Evolutionary conservation across 352 stramenopile species (phyloP).

Genomic region (Aphanomyces astaci): DNA sequence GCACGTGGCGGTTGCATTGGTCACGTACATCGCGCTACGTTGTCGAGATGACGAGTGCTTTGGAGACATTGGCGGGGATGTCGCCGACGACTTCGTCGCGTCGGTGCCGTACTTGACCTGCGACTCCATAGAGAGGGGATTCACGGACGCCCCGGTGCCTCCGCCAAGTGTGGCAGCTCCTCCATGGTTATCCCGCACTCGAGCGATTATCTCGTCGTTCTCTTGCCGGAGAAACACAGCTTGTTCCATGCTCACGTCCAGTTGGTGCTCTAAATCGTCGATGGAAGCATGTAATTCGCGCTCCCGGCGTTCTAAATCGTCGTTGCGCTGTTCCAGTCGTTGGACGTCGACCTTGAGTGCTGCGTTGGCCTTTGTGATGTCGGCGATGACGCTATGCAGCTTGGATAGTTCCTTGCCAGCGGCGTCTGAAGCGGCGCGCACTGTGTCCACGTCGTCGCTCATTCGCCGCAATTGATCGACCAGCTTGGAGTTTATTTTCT

Average conservation of each 20-base stretch:
- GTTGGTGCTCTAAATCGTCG: slow-evolving; percentile 48
- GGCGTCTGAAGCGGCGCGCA: slow-evolving; percentile 24
- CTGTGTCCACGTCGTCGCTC: slow-evolving; percentile 30
- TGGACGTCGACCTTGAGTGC: slow-evolving; percentile 64
- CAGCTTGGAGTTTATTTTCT: slow-evolving; percentile 32
- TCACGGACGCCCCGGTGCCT: neutral
- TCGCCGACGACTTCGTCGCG: neutral
- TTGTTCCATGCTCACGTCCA: slow-evolving; percentile 48
- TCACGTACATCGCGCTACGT: neutral
- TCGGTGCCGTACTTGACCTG: slow-evolving; percentile 2
- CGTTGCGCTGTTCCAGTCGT: slow-evolving; percentile 56
- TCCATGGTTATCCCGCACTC: neutral
- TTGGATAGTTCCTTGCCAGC: slow-evolving; percentile 21
- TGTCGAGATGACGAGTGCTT: neutral
- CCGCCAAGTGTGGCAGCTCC: neutral
- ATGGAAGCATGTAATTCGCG: slow-evolving; percentile 53
- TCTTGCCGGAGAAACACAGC: slow-evolving; percentile 65
- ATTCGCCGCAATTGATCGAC: slow-evolving; percentile 27
- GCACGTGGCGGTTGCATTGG: neutral
- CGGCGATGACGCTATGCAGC: slow-evolving; percentile 30
- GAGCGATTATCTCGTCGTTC: slow-evolving; percentile 37
- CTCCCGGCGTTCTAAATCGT: slow-evolving; percentile 57
- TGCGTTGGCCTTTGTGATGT: slow-evolving; percentile 31
- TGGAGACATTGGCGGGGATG: neutral
- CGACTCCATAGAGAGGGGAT: neutral